Evolutionary conservation across 805 yeast species (phyloP).

Genomic region (Metschnikowia baotianmanensis): DNA sequence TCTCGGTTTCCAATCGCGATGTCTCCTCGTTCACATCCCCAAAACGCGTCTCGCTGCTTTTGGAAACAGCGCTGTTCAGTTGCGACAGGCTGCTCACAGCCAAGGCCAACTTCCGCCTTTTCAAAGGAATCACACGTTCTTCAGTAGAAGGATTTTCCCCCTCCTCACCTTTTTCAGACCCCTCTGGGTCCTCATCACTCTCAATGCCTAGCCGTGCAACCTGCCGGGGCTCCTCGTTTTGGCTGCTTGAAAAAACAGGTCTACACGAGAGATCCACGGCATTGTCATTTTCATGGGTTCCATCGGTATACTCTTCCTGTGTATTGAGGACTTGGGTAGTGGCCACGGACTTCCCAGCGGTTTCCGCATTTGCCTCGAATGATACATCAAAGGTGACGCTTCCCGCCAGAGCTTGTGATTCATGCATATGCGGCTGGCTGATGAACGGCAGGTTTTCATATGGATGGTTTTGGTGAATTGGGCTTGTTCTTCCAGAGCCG

Average conservation of each 20-base stretch:
- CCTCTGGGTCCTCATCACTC: conserved; percentile 6
- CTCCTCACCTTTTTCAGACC: background rate
- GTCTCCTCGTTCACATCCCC: conserved; percentile 7
- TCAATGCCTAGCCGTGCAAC: background rate
- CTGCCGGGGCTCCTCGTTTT: conserved; percentile 10
- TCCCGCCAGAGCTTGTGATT: background rate
- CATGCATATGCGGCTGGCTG: background rate
- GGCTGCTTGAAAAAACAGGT: conserved; percentile 23
- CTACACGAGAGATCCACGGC: conserved; percentile 15
- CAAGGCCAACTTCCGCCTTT: no score
- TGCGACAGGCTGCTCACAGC: no score
- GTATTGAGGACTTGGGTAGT: conserved; percentile 36
- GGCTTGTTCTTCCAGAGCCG: no score
- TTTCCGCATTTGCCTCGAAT: no score
- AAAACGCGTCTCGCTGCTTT: no score
- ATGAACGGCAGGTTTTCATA: background rate
- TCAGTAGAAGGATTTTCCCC: background rate
- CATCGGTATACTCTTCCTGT: conserved; percentile 22
- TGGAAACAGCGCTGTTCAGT: no score
- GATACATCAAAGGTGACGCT: conserved; percentile 11
- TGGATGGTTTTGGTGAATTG: no score
- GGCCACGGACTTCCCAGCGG: conserved; percentile 10
- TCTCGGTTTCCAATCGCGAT: conserved; percentile 24
- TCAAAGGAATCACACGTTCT: no score
- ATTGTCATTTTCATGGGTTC: background rate